Percentiles rank a stretch among this genome's conserved stretches.
phyloP scores from a whole-genome alignment of 1,139 yeast species.

The Zygoascus hellenicus region DNA sequence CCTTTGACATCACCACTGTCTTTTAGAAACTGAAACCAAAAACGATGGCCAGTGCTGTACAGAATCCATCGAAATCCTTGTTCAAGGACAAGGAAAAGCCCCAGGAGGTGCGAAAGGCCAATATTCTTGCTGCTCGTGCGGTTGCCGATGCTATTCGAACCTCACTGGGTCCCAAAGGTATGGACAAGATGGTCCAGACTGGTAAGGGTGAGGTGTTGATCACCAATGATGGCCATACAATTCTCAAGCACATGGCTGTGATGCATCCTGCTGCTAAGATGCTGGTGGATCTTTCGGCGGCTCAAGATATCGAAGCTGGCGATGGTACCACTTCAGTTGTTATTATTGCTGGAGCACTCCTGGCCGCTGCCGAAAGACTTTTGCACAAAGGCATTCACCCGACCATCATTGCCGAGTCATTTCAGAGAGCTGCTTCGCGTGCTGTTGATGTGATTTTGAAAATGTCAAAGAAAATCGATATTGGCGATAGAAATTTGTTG shows the following conservation, averaged over 20 bases:
- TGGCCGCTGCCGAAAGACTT: conserved; percentile 91
- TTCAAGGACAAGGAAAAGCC: conserved; percentile 96
- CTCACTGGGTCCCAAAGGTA: conserved; percentile 96
- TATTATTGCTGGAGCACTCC: conserved; percentile 84
- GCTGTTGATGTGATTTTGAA: conserved; percentile 79
- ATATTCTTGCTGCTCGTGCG: conserved; percentile 92
- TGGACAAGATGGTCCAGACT: conserved; percentile 96
- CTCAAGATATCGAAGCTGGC: conserved; percentile 98
- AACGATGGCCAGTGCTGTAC: conserved; percentile 22
- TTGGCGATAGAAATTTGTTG: conserved; percentile 73
- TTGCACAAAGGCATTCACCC: conserved; percentile 93
- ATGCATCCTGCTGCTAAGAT: conserved; percentile 97
- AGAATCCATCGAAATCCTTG: conserved; percentile 69
- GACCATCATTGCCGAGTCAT: conserved; percentile 87
- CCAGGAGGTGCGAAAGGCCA: conserved; percentile 89
- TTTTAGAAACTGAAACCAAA: not conserved
- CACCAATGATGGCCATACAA: conserved; percentile 96
- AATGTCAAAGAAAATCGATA: conserved; percentile 73
- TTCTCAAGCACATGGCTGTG: conserved; percentile 88
- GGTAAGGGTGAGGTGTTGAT: conserved; percentile 88
- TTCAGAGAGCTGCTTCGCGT: conserved; percentile 86
- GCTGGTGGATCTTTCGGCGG: conserved; percentile 95
- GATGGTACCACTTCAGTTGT: conserved; percentile 99
- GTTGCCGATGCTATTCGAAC: conserved; percentile 98
- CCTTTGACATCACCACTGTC: too few species aligned